These are phyloP conservation scores for Periconia sp. DNA, from an alignment of 2,329 filamentous ascomycete genomes.

Conservation along the genomic window DNA sequence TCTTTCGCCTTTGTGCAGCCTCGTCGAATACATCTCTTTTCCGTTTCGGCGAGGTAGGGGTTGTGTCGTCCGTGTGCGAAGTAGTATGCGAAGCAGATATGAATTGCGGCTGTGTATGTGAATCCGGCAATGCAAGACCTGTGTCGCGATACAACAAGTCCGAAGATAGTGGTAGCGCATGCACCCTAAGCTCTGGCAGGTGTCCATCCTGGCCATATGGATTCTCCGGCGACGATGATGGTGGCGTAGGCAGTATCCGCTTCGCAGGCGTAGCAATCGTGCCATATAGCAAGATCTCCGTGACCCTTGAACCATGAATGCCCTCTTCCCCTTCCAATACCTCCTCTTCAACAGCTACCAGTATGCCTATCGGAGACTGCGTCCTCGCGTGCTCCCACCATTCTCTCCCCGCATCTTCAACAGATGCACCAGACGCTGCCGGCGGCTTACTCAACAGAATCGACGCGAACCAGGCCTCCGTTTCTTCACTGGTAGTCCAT, in stretches of 20 bases:
- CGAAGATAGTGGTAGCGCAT: conserved; percentile 49
- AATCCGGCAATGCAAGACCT: conserved; percentile 3
- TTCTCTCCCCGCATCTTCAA: conserved; percentile 7
- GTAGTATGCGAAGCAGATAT: conserved; percentile 29
- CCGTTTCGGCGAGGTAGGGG: conserved; percentile 42
- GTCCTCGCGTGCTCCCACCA: conserved; percentile 43
- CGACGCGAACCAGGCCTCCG: conserved; percentile 45
- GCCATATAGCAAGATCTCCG: conserved; percentile 52
- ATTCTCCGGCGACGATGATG: conserved; percentile 29
- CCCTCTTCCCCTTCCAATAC: conserved; percentile 15
- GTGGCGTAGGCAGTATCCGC: conserved; percentile 34
- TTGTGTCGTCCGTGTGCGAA: conserved; percentile 20
- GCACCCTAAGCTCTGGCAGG: conserved; percentile 35
- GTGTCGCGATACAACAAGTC: conserved; percentile 33
- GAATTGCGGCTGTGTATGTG: conserved; percentile 34
- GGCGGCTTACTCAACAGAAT: conserved; percentile 30
- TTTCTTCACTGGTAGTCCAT: conserved; percentile 34
- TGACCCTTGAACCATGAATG: conserved; percentile 25
- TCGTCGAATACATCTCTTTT: conserved; percentile 52
- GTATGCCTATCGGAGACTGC: conserved; percentile 45
- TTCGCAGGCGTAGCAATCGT: conserved; percentile 22
- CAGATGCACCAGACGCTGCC: neutral
- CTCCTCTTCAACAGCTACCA: conserved; percentile 36
- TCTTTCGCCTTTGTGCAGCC: conserved; percentile 47
- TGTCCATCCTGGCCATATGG: conserved; percentile 4